These are phyloP conservation scores for Aspergillus fijiensis DNA, from an alignment of 2,329 filamentous ascomycete genomes.

Conservation along the genomic window DNA sequence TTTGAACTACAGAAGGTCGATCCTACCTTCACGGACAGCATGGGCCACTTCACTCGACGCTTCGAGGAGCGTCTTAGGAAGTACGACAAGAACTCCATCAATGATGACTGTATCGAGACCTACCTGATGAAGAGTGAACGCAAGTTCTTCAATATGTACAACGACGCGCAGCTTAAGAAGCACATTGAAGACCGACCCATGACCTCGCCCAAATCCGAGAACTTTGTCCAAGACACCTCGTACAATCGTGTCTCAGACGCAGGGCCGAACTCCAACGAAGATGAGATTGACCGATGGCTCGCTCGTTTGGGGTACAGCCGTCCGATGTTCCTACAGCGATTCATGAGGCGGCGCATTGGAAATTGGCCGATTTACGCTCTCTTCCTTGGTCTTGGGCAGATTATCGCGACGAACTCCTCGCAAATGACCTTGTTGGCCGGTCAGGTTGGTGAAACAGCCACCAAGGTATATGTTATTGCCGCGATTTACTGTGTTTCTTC, in stretches of 20 bases:
- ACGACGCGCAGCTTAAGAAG: slow-evolving; percentile 53
- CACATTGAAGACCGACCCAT: not conserved
- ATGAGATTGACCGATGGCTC: slow-evolving; percentile 53
- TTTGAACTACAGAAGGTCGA: slow-evolving; percentile 64
- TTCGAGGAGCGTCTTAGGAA: slow-evolving; percentile 58
- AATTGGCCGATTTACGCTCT: slow-evolving; percentile 65
- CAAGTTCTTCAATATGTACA: slow-evolving; percentile 61
- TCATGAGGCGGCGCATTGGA: slow-evolving; percentile 56
- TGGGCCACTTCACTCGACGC: slow-evolving; percentile 57
- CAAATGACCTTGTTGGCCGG: slow-evolving; percentile 67
- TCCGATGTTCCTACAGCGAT: slow-evolving; percentile 55
- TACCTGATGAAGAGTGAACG: slow-evolving; percentile 66
- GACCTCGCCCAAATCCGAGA: not conserved
- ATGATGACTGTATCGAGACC: slow-evolving; percentile 61
- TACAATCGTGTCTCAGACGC: slow-evolving; percentile 11
- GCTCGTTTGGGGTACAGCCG: slow-evolving; percentile 56
- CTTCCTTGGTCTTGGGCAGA: slow-evolving; percentile 61
- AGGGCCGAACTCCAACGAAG: slow-evolving; percentile 35
- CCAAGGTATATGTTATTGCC: slow-evolving; percentile 60
- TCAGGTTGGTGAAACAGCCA: slow-evolving; percentile 58
- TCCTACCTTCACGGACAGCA: slow-evolving; percentile 65
- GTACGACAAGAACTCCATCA: slow-evolving; percentile 56
- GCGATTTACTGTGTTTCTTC: slow-evolving; percentile 59
- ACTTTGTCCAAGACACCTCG: not conserved
- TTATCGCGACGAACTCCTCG: slow-evolving; percentile 65